Evolutionary conservation across 495 filamentous ascomycete species (phyloP), one percentile per base, ranked within the genome.

Genomic region (Penicillium psychrofluorescens): DNA sequence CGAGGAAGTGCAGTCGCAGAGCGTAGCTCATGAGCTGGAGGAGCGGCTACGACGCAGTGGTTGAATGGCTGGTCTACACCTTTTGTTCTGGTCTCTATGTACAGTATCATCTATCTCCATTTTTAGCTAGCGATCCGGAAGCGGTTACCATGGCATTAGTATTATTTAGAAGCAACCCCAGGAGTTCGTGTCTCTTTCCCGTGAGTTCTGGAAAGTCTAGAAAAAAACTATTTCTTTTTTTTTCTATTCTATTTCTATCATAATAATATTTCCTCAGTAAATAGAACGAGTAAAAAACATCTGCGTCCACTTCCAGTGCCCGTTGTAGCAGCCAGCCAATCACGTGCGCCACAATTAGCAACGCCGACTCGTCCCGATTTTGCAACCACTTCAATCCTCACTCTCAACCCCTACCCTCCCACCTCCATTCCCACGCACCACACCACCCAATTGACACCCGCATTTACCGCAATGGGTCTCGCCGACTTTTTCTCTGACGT

Each of bases 1-100:
- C 61, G 86, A 96, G 56, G 89, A 95, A 58, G 86, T 83, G 28
- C 92, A 95, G 63, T 75, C 79, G 44, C 80, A 85, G 47, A 88
- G 84, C 48, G 72, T 95, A n/a, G 80, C 68, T 28, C 61, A 78
- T 16, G 79, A 77, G 39, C 50, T 82, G 15, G 81, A 84, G 52
- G 68, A 63, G 43, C 53, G 60, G 42, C 45, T 73, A 45, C 68
- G 70, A 27, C 56, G 59, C 16, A 53, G 55, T 41, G 66, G 57
- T 36, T 67, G 41, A 59, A 35, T 35, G 8, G 38, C 10, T 22
- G 27, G 14, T n/a, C 1, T 15, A 22, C 29, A 6, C 22, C 2
- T 41, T 36, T 12, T 6, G 30, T 40, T 31, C 29, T 38, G 16
- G 32, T 29, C 36, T 22, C 22, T 22, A 51, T 59, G 55, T 59